These are phyloP conservation scores for Steccherinum ochraceum DNA, from an alignment of 768 basidiomycete genomes.

Conservation along the genomic window DNA sequence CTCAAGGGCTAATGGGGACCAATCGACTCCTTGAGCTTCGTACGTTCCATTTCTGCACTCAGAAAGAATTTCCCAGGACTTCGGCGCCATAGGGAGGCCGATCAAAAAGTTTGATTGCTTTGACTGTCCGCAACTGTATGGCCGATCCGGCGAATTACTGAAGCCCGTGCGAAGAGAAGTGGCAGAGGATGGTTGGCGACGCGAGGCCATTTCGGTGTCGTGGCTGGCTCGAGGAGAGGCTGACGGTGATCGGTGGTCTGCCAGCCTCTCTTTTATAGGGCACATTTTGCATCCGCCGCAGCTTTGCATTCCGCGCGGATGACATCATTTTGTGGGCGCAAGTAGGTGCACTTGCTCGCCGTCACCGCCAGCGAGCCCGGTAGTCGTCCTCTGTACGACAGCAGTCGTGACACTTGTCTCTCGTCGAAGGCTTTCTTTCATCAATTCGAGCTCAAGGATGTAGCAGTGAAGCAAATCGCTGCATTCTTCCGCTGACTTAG, in stretches of 20 bases:
- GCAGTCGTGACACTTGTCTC: not conserved
- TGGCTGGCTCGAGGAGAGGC: no score
- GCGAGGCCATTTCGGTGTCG: no score
- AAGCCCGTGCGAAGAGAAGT: no score
- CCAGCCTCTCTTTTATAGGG: no score
- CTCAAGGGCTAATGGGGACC: not conserved
- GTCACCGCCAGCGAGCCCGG: no score
- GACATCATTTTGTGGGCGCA: no score
- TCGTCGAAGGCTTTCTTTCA: conserved; percentile 1
- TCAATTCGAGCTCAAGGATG: conserved; percentile 8
- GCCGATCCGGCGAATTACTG: no score
- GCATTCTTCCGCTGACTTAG: conserved; percentile 95
- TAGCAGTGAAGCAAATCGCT: conserved; percentile 35
- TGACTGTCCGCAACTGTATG: not conserved
- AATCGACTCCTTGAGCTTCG: not conserved
- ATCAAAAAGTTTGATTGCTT: not conserved
- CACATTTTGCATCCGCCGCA: no score
- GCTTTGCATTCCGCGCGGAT: no score
- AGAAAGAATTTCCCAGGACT: not conserved
- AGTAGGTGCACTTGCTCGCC: no score
- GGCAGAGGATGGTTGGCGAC: no score
- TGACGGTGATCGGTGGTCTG: no score
- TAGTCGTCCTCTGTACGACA: not conserved
- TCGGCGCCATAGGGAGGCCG: not conserved
- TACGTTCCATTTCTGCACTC: not conserved